Base-by-base conservation (phyloP, 208 protist species). In the Leishmania braziliensis region DNA sequence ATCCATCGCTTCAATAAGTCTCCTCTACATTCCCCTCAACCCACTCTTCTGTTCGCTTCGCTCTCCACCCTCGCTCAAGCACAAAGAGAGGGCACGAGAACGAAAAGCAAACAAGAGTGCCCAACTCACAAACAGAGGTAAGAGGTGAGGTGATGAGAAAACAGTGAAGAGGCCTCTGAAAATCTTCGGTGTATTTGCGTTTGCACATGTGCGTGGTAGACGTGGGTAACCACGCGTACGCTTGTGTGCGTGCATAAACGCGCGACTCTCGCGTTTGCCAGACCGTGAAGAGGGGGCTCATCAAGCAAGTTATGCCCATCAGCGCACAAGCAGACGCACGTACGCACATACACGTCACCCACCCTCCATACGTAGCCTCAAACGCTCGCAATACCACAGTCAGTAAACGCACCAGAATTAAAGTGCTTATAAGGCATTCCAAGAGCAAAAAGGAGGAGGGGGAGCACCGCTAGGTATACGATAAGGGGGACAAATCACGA, bases 71-170 rank as follows among this genome's bases (percentile, higher is more conserved):
- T 63, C 58, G 6, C 58, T 33, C 58, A 63, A 53, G 16, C 36
- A 70, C 26, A 20, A 33, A 53, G 58, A 75, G 29, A 62, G 60
- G n/a, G 60, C 5, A 26, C 36, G 58, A 70, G 60, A 48, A 73
- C 23, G 46, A 71, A 73, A 79, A 43, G 69, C 18, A 79, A 79
- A 53, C 14, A 80, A 80, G 43, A 66, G 43, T 75, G 39, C 3
- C 43, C 43, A 46, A 46, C 43, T 4, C 43, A 46, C 3, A 46
- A 46, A 6, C 12, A 9, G 58, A 51, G 56, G 53, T 36, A 9
- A 82, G 14, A 65, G 78, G 23, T 75, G 46, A 75, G 4, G 29
- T 53, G 39, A 46, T 48, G 5, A 54, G 12, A 5, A 10, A 14
- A 60, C 48, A 53, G 18, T 10, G 14, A 75, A 18, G 48, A 75